A percentile compares a stretch with the other conserved stretches of the same genome.
phyloP scores from a whole-genome alignment of 164 flowering plant genomes.

The Nymphaea colorata region DNA sequence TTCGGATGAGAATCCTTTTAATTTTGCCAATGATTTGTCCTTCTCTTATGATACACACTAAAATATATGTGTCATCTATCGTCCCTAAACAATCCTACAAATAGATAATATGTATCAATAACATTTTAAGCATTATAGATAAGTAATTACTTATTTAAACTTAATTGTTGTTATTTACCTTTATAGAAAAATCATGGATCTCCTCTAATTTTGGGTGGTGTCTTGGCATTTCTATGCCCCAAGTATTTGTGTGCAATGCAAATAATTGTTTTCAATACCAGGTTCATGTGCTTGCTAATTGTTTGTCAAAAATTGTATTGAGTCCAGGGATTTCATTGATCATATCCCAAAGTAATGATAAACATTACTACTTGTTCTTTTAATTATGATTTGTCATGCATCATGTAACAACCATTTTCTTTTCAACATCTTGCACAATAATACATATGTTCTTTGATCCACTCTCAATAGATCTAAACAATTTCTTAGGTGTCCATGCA shows the following conservation, averaged over 20 bases:
- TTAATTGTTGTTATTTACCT: not conserved
- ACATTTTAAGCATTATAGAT: not conserved
- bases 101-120: not conserved
- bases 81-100: conserved; percentile 48
- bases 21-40: conserved; percentile 53
- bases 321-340: not conserved
- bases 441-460: not conserved
- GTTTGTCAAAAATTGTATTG: not conserved
- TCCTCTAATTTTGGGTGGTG: not conserved
- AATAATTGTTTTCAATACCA: conserved; percentile 7
- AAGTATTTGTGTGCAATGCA: conserved; percentile 1
- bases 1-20: conserved; percentile 25
- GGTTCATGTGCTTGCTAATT: conserved; percentile 1
- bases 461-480: conserved; percentile 1
- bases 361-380: conserved; percentile 10
- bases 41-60: conserved; percentile 44
- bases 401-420: conserved; percentile 2
- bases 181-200: not conserved
- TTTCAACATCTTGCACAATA: conserved; percentile 2
- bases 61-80: conserved; percentile 47
- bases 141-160: not conserved
- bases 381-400: conserved; percentile 1
- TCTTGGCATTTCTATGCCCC: not conserved
- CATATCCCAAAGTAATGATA: conserved; percentile 4
- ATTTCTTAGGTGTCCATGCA: not conserved